Evolutionary conservation across 1,284 basidiomycete genomes (phyloP).

Genomic region (Cryptococcus neoformans): DNA sequence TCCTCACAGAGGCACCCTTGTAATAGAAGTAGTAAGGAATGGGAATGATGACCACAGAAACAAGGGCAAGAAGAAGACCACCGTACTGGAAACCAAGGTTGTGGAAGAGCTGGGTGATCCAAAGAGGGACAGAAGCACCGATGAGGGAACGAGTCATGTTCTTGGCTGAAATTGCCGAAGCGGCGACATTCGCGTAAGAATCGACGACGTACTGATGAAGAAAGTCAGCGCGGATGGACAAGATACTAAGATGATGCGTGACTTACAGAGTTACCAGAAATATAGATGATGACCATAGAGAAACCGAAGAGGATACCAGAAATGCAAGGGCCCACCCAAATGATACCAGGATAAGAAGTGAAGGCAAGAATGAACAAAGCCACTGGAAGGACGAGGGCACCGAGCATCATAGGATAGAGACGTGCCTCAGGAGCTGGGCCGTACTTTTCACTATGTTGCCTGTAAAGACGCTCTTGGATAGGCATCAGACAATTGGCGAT

Average conservation of each 20-base stretch:
- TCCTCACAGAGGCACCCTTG: slow-evolving; percentile 25
- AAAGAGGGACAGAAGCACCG: slow-evolving; percentile 46
- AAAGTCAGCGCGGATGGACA: neutral
- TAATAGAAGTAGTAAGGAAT: slow-evolving; percentile 45
- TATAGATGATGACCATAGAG: slow-evolving; percentile 43
- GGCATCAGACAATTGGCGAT: slow-evolving; percentile 34
- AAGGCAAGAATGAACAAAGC: slow-evolving; percentile 50
- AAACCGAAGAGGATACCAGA: slow-evolving; percentile 36
- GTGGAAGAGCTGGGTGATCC: slow-evolving; percentile 33
- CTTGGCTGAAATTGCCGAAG: slow-evolving; percentile 53
- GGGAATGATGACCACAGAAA: slow-evolving; percentile 26
- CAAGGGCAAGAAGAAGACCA: slow-evolving; percentile 32
- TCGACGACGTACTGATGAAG: slow-evolving; percentile 34
- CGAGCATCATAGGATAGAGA: slow-evolving; percentile 38
- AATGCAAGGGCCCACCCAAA: slow-evolving; percentile 39
- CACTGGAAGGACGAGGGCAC: slow-evolving; percentile 38
- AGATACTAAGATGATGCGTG: neutral
- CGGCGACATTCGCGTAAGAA: slow-evolving; percentile 31
- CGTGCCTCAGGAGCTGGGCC: slow-evolving; percentile 31
- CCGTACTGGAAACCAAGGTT: slow-evolving; percentile 38
- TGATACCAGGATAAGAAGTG: slow-evolving; percentile 33
- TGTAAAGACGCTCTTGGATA: slow-evolving; percentile 41
- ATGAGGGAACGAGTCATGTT: slow-evolving; percentile 52
- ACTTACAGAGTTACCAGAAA: slow-evolving; percentile 39
- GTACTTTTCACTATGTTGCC: neutral